Percentiles rank a stretch among this genome's conserved stretches.
phyloP scores from a whole-genome alignment of 2,329 filamentous ascomycete species.

The Phaeosphaeria sp. region DNA sequence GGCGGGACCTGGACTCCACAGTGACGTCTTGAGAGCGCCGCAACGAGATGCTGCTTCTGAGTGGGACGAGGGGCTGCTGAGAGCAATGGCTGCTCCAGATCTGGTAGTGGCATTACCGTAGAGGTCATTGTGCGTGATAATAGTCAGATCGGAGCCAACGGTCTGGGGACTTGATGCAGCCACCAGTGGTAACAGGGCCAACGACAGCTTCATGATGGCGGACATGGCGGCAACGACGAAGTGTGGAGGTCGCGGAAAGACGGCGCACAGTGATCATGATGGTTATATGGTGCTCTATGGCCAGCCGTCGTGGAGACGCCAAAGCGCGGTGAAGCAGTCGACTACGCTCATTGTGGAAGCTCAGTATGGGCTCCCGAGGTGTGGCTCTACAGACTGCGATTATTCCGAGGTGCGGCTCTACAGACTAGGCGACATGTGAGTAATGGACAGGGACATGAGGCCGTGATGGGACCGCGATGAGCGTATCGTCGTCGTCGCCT shows the following conservation, averaged over 20 bases:
- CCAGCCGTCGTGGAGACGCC: not conserved
- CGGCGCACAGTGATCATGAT: not conserved
- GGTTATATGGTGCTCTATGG: not conserved
- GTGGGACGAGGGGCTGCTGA: conserved; percentile 17
- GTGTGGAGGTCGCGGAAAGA: not conserved
- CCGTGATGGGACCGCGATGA: not conserved
- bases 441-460: not conserved
- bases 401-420: too few relatives aligned
- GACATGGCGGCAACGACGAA: conserved; percentile 1
- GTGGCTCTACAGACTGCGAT: conserved; percentile 6
- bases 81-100: conserved; percentile 23
- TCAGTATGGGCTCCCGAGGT: not conserved
- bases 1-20: conserved; percentile 24
- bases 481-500: not conserved
- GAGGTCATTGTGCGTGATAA: conserved; percentile 38
- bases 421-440: conserved; percentile 15
- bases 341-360: not conserved
- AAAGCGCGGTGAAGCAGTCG: not conserved
- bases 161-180: conserved; percentile 27
- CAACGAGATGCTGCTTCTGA: conserved; percentile 21
- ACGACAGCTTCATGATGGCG: conserved; percentile 7
- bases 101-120: conserved; percentile 30
- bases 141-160: conserved; percentile 37
- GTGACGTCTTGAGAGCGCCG: conserved; percentile 24
- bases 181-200: conserved; percentile 12